phyloP scores from a whole-genome alignment of 768 basidiomycete species.

The Termitomyces sp. region DNA sequence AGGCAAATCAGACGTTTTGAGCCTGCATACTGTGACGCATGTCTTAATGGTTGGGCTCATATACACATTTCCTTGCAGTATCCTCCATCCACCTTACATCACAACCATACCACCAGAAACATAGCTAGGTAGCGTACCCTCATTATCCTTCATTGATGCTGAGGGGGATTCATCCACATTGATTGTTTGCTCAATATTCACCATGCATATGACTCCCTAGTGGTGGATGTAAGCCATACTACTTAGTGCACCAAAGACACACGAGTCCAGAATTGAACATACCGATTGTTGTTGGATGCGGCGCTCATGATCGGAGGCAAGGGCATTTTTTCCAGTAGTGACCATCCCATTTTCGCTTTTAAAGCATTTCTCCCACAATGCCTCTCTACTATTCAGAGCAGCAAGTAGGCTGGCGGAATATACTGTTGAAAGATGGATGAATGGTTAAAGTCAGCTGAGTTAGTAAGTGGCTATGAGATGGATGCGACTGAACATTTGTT shows the following conservation, averaged over 20 bases:
- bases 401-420: not conserved
- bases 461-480: not conserved
- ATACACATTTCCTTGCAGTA: no score
- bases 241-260: no score
- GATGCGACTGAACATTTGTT: constrained; percentile 35
- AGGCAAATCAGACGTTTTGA: no score
- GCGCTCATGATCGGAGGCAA: not conserved
- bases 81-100: no score
- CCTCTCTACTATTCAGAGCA: not conserved
- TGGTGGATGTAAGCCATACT: not conserved
- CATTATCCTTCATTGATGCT: not conserved
- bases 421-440: not conserved
- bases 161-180: not conserved
- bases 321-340: no score
- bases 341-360: not conserved
- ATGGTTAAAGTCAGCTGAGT: no score
- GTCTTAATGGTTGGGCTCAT: no score
- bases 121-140: not conserved
- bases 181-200: not conserved
- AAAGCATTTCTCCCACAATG: not conserved
- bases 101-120: no score
- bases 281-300: no score
- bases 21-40: no score
- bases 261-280: no score
- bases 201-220: not conserved